Base-by-base conservation (phyloP, 78 protist genomes). In the Pigoraptor vietnamica region DNA sequence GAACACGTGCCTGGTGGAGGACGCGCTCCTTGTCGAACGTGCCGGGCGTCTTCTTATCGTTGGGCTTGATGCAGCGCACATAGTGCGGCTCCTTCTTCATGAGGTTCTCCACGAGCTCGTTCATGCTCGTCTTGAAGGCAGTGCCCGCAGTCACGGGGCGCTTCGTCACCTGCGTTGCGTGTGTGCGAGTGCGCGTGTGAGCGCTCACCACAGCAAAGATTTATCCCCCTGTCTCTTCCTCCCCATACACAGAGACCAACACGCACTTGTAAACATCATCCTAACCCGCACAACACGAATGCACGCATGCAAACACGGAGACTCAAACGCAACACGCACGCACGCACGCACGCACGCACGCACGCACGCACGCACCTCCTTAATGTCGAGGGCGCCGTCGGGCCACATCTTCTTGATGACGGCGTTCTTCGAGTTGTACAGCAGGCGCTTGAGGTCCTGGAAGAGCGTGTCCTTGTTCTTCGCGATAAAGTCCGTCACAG, bases 391-490 rank as follows among this genome's bases (percentile, higher is more conserved):
- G 23, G 87, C 87, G 21, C 39, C 88, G 33, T 83, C 39, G 88
- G 88, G 35, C 39, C 35, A 83, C 35, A 35, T 83, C 2, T 24
- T 14, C 35, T 35, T 1, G 38, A 83, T 83, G 39, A 35, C 38
- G 55, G 39, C 39, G 82, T 40, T 40, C 35, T 6, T 0, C 25
- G 82, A 40, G 39, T 0, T 0, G 32, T 40, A 39, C 39, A 33
- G 2, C 33, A 40, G 38, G 21, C 37, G 39, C 79, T 40, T 39
- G 39, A 88, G 90, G 25, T 88, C 90, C 2, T 40, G 83, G 40
- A 56, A 40, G 33, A 88, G 81, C 39, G 92, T 23, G 93, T 97
- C 99, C 90, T 94, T 96, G 93, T 98, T 97, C 94, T 96, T 97
- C 83, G 92, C 97, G 37, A 96, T 86, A 95, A 98, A 98, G 37